A percentile compares a stretch with the other conserved stretches of the same genome.
phyloP scores from a whole-genome alignment of 495 filamentous ascomycete genomes.

The Aspergillus campestris region DNA sequence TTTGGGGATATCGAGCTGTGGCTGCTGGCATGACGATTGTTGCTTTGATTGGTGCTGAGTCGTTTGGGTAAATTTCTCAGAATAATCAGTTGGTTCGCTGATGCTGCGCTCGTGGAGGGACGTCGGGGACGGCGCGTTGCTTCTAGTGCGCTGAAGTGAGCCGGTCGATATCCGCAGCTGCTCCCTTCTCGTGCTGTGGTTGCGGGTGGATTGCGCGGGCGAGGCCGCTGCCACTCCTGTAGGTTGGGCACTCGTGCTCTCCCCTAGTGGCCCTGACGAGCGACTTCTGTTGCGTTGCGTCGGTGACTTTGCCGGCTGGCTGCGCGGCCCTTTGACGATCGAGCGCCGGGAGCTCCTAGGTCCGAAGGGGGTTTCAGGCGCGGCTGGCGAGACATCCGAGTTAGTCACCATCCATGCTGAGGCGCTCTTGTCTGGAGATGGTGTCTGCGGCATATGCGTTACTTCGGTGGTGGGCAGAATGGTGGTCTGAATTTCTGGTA shows the following conservation, averaged over 20 bases:
- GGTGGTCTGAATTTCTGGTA: conserved; percentile 22
- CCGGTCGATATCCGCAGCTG: conserved; percentile 15
- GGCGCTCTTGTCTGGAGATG: conserved; percentile 24
- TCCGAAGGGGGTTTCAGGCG: conserved; percentile 13
- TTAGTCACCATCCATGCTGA: conserved; percentile 23
- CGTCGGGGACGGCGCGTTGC: conserved; percentile 2
- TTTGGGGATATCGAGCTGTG: neutral
- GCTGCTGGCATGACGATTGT: neutral
- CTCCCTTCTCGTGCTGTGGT: conserved; percentile 15
- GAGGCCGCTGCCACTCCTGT: conserved; percentile 2
- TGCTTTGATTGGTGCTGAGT: neutral
- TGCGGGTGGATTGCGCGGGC: conserved; percentile 16
- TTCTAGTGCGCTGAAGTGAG: conserved; percentile 10
- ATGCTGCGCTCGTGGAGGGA: neutral
- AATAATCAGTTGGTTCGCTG: neutral
- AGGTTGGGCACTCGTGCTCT: neutral
- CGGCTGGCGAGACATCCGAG: conserved; percentile 14
- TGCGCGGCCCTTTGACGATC: conserved; percentile 32
- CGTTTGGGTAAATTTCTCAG: neutral
- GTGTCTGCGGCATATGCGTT: conserved; percentile 21
- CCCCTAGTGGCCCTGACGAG: conserved; percentile 11
- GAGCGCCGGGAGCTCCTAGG: conserved; percentile 31
- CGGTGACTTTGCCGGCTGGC: conserved; percentile 17
- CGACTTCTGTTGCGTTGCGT: conserved; percentile 14
- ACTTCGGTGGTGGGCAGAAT: conserved; percentile 14